Base-by-base conservation (phyloP, 768 basidiomycete genomes). In the Boletus sp. region DNA sequence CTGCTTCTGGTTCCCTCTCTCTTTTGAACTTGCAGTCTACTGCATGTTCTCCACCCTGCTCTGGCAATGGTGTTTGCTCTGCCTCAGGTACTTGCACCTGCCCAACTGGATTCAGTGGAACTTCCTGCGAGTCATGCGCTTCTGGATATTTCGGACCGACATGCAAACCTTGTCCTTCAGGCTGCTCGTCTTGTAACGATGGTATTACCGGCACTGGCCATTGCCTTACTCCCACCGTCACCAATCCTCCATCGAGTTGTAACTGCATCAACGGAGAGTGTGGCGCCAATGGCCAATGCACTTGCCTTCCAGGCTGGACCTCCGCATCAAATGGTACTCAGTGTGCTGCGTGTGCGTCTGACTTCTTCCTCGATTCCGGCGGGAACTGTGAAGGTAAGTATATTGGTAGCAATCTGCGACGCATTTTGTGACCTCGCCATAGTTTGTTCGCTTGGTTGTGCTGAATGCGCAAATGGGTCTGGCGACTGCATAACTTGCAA, bases 231-330 rank as follows among this genome's bases (percentile, higher is more conserved):
- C 70, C 81, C 4, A 65, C 72, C 0, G 74, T 83, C 30, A 67
- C 72, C 36, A 83, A 85, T 61, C 74, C 78, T 3, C 82, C 88
- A 3, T 79, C 82, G 36, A 80, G 79, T 2, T 96, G 93, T 72
- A 88, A 92, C 65, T 96, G 93, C 66, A 59, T 86, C 49, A 94
- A 94, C 64, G 93, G 93, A 2, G 71, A 83, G 45, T 96, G 93
- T 70, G 80, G 80, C 2, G 61, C 80, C 0, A 80, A 81, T 54
- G 86, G 89, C 0, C 82, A 87, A 58, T 94, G 93, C 65, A 71
- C 80, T 5, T 95, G 93, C 68, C 86, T 86, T 62, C 67, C 84
- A 0, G 93, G 93, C 0, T 95, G 89, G 87, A 83, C 82, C 2
- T 80, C 82, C 0, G 84, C 79, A 1, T 74, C 75, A 47, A 87